Evolutionary conservation across 140 eudicot genomes (phyloP).

Genomic region (Cichorium intybus): DNA sequence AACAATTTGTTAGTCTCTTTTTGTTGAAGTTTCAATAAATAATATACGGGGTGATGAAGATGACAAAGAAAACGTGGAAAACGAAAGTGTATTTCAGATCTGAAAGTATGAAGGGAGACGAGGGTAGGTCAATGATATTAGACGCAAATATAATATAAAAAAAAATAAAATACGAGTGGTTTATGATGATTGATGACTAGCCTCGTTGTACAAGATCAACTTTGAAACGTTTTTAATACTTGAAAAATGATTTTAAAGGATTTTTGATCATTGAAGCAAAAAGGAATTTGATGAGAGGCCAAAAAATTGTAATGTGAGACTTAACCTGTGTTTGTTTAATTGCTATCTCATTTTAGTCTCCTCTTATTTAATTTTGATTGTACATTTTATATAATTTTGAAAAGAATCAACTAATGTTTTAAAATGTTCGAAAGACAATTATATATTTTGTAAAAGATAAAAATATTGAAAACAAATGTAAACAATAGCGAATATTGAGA

Average conservation of each 20-base stretch:
- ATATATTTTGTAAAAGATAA: no score
- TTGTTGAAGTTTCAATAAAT: background rate
- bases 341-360: no score
- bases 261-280: no score
- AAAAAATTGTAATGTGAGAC: background rate
- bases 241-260: no score
- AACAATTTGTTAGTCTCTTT: background rate
- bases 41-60: background rate
- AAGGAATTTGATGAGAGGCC: accelerated
- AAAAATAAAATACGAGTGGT: background rate
- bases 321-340: background rate
- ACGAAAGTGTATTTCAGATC: background rate
- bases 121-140: background rate
- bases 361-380: no score
- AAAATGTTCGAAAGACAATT: no score
- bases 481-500: no score
- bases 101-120: background rate
- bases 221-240: background rate
- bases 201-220: background rate
- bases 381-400: no score
- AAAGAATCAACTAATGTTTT: no score
- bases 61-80: background rate
- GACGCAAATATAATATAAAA: background rate
- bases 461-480: no score
- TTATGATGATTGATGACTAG: background rate